Evolutionary conservation across 1,284 basidiomycete genomes (phyloP), one percentile per base, ranked within the genome.

Genomic region (Boletus mariae): DNA sequence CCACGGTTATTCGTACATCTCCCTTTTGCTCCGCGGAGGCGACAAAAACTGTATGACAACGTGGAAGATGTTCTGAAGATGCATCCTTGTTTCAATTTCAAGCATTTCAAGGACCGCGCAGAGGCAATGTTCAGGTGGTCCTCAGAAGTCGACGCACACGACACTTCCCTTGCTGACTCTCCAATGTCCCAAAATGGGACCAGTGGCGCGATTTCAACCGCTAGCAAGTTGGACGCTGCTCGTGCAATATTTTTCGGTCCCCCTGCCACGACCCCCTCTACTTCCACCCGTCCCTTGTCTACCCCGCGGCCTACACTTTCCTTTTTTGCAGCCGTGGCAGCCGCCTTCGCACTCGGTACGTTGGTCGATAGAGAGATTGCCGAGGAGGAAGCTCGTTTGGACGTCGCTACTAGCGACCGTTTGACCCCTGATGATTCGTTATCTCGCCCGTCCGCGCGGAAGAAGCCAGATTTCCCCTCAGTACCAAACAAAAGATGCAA

Each of bases 291-390:
- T 45, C 49, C 45, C 45, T 12, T 34, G 5, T 2, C 51, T 23
- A 37, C 62, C 28, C 62, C 71, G 25, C 71, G 68, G 38, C 75
- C 80, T 11, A 75, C 79, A 0, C 65, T 86, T 43, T 76, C 79
- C 49, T 83, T 86, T 67, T 85, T 85, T 57, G 78, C 82, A 1
- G 73, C 76, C 2, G 75, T 79, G 23, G 74, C 77, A 45, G 78
- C 77, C 1, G 76, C 76, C 1, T 75, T 84, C 42, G 84, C 84
- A 4, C 63, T 86, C 47, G 84, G 84, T 41, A 75, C 78, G 20
- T 70, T 78, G 54, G 57, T 71, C 4, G 68, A 71, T 2, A 63
- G 61, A 59, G 68, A 71, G 45, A 53, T 68, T 17, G 49, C 63
- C 45, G 61, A 67, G 50, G 65, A 68, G 29, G 61, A 66, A 57